A percentile compares a stretch with the other conserved stretches of the same genome.
phyloP scores from a whole-genome alignment of 2,329 filamentous ascomycete genomes.

The Blumeriella jaapii region DNA sequence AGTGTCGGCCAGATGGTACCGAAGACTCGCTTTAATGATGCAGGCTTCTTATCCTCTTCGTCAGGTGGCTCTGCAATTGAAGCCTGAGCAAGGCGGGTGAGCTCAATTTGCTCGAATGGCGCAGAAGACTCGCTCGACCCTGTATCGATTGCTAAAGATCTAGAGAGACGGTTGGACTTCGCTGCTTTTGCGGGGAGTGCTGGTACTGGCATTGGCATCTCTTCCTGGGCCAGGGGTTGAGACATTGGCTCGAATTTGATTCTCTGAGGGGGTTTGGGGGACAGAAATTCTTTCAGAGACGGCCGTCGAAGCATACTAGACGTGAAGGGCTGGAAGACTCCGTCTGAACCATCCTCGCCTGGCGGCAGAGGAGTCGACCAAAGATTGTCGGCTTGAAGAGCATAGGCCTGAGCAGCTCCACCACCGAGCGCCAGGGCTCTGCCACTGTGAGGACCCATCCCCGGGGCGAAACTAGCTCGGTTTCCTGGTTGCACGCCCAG shows the following conservation, averaged over 20 bases:
- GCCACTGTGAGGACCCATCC: neutral
- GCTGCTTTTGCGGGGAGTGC: neutral
- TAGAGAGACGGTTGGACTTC: neutral
- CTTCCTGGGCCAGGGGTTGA: neutral
- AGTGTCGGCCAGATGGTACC: conserved; percentile 61
- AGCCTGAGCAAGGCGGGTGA: too few species aligned
- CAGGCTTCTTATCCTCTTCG: conserved; percentile 8
- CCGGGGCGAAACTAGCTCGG: neutral
- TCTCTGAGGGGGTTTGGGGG: neutral
- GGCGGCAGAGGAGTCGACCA: conserved; percentile 14
- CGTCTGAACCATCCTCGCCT: conserved; percentile 1
- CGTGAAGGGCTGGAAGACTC: conserved; percentile 1
- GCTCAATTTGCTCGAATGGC: neutral
- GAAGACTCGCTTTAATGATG: conserved; percentile 44
- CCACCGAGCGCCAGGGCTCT: conserved; percentile 9
- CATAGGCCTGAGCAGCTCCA: conserved; percentile 14
- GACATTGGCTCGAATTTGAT: neutral
- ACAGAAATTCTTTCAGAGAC: neutral
- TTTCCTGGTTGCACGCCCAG: conserved; percentile 8
- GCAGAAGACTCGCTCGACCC: neutral
- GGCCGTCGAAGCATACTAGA: neutral
- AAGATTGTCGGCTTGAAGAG: conserved; percentile 10
- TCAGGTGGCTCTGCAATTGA: neutral
- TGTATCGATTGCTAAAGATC: neutral
- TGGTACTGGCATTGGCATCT: neutral